These are phyloP conservation scores for Spiraea crenata DNA, from an alignment of 331 rosid genomes.

Conservation along the genomic window DNA sequence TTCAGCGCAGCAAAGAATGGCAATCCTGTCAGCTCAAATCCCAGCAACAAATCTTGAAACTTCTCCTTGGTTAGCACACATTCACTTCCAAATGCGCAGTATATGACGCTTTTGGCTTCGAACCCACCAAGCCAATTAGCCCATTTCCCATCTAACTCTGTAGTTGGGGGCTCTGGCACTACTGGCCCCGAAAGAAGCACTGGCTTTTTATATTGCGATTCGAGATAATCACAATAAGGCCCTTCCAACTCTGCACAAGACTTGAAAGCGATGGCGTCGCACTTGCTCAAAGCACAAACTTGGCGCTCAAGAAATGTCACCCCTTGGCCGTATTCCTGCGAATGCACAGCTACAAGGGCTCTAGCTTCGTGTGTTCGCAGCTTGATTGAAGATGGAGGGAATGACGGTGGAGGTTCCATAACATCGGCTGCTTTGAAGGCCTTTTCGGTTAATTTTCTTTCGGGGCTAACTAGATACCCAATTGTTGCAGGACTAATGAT, in stretches of 20 bases:
- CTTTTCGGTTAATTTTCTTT: slow-evolving; percentile 33
- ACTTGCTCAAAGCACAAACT: slow-evolving; percentile 16
- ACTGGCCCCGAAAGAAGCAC: slow-evolving; percentile 51
- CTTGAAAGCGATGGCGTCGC: slow-evolving; percentile 52
- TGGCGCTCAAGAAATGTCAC: slow-evolving; percentile 35
- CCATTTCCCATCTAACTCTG: slow-evolving; percentile 39
- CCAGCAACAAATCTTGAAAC: slow-evolving; percentile 42
- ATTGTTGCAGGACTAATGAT: slow-evolving; percentile 43
- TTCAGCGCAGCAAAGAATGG: slow-evolving; percentile 48
- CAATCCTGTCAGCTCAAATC: slow-evolving; percentile 45
- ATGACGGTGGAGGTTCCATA: slow-evolving; percentile 31
- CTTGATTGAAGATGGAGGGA: slow-evolving; percentile 43
- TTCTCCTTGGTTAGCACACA: slow-evolving; percentile 37
- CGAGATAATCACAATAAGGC: slow-evolving; percentile 46
- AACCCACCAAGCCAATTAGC: slow-evolving; percentile 38
- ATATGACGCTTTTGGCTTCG: slow-evolving; percentile 35
- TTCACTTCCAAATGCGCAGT: slow-evolving; percentile 58
- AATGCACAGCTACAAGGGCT: slow-evolving; percentile 3
- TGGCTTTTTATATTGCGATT: slow-evolving; percentile 28
- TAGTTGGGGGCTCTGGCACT: slow-evolving; percentile 35
- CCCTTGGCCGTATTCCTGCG: slow-evolving; percentile 28
- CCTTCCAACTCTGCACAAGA: slow-evolving; percentile 57
- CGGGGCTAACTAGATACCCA: slow-evolving; percentile 43
- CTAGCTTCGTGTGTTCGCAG: slow-evolving; percentile 43
- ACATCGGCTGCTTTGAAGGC: slow-evolving; percentile 24